A percentile compares a stretch with the other conserved stretches of the same genome.
Evolutionary conservation across 805 yeast genomes (phyloP).

Genomic region (Saccharomycopsis babjevae): DNA sequence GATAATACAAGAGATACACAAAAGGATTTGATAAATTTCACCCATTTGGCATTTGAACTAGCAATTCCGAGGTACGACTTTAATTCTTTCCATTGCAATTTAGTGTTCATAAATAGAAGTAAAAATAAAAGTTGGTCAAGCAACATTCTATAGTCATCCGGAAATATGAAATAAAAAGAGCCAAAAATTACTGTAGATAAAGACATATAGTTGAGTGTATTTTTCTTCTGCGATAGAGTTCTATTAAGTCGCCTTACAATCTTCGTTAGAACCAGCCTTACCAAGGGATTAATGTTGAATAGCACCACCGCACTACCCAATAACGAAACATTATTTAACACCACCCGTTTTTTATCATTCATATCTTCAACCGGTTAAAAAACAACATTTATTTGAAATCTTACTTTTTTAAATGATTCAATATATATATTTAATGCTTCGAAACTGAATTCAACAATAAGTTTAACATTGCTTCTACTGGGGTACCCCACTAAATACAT

Average conservation of each 20-base stretch:
- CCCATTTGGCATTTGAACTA: background rate
- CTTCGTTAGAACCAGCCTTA: background rate
- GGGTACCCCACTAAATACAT: too few relatives aligned
- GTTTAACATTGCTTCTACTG: too few relatives aligned
- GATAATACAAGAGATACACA: background rate
- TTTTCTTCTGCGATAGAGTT: background rate
- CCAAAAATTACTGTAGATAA: conserved; percentile 3
- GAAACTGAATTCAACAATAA: too few relatives aligned
- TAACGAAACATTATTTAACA: background rate
- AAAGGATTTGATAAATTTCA: background rate
- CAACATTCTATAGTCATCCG: conserved; percentile 2
- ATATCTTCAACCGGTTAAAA: background rate
- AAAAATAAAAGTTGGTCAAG: conserved; percentile 1
- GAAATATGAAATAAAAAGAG: conserved; percentile 7
- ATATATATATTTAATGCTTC: too few relatives aligned
- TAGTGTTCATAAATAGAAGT: conserved; percentile 4
- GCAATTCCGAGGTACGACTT: background rate
- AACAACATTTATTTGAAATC: background rate
- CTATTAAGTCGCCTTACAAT: background rate
- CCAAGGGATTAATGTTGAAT: background rate
- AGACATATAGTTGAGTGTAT: conserved; percentile 6
- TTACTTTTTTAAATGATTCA: too few relatives aligned
- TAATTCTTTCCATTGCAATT: conserved; percentile 3
- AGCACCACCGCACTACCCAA: background rate
- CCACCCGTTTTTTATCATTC: background rate